Evolutionary conservation across 1,284 basidiomycete species (phyloP).

Genomic region (Schizophyllum amplum): DNA sequence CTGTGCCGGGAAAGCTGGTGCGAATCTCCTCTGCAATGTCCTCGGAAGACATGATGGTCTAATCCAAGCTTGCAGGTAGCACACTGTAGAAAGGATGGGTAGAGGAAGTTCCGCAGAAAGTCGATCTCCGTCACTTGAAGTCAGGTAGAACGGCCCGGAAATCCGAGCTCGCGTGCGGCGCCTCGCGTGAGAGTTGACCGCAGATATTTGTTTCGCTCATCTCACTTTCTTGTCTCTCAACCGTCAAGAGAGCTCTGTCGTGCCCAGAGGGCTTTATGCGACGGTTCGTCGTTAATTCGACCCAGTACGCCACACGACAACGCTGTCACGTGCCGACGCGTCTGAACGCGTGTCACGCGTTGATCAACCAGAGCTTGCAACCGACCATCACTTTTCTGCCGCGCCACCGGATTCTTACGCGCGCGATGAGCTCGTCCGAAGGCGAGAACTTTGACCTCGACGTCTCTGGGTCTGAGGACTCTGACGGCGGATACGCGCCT

Average conservation of each 20-base stretch:
- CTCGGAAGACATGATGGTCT: conserved; percentile 39
- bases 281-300: neutral
- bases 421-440: conserved; percentile 36
- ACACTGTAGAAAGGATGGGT: neutral
- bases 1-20: conserved; percentile 75
- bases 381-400: neutral
- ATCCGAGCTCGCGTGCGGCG: neutral
- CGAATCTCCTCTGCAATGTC: conserved; percentile 79
- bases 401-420: neutral
- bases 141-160: no score
- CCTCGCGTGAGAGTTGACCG: neutral
- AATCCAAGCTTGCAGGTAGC: neutral
- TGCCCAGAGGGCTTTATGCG: neutral
- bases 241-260: neutral
- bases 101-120: neutral
- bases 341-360: neutral
- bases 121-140: neutral
- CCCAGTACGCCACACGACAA: neutral
- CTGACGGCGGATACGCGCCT: conserved; percentile 58
- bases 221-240: neutral
- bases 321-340: neutral
- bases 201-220: neutral
- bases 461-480: conserved; percentile 51
- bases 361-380: neutral
- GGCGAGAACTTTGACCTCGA: conserved; percentile 59